Conservation (phyloP, 192 early-diverging fungal genomes). For the Coemansia sp. region DNA sequence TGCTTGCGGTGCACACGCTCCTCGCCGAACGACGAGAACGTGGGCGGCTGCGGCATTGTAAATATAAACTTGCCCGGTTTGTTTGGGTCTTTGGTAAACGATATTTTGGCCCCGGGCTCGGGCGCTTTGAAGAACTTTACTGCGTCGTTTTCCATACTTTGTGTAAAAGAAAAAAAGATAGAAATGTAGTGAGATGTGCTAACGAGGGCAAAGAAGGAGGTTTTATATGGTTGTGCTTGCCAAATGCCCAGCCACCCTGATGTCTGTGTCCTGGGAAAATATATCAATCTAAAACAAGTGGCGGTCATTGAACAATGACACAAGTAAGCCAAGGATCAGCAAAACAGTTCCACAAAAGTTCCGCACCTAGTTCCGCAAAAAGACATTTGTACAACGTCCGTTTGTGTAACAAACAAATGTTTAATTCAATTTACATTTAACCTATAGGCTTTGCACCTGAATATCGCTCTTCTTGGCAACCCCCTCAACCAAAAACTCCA, state of each 20-base stretch:
- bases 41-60: constrained; percentile 49
- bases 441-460: constrained; percentile 78
- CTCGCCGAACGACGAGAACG: constrained; percentile 44
- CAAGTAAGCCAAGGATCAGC: too few relatives aligned
- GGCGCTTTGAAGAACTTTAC: constrained; percentile 29
- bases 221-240: neutral
- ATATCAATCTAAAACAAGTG: neutral
- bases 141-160: constrained; percentile 21
- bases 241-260: neutral
- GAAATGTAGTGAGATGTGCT: too few relatives aligned
- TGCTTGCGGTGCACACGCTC: constrained; percentile 60
- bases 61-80: constrained; percentile 47
- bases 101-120: constrained; percentile 14
- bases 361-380: neutral
- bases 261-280: neutral
- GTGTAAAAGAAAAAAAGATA: too few relatives aligned
- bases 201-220: too few relatives aligned
- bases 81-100: constrained; percentile 39
- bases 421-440: constrained; percentile 61
- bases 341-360: too few relatives aligned
- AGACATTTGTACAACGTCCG: neutral
- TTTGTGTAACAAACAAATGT: neutral
- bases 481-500: constrained; percentile 73
- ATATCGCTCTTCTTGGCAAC: constrained; percentile 85
- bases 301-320: too few relatives aligned